These are phyloP conservation scores for Colletotrichum graminicola DNA, from an alignment of 2,329 filamentous ascomycete genomes.

Conservation along the genomic window DNA sequence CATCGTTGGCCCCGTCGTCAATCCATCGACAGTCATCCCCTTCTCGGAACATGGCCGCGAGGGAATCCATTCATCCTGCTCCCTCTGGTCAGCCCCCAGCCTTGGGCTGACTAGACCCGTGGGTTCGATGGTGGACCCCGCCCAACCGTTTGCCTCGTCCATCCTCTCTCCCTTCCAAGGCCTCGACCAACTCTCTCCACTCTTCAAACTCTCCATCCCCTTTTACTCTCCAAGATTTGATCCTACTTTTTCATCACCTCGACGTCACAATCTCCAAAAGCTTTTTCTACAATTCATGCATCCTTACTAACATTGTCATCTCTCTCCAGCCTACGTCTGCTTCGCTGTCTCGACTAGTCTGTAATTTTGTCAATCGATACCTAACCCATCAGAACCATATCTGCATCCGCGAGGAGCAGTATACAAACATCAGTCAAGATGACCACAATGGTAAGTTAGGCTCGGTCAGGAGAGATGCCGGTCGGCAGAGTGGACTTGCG, in stretches of 20 bases:
- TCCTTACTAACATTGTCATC: conserved; percentile 4
- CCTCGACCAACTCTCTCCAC: conserved; percentile 34
- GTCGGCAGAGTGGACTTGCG: not conserved
- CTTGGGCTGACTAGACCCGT: conserved; percentile 20
- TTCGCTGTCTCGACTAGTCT: not conserved
- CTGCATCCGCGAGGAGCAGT: conserved; percentile 39
- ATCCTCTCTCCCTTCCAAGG: conserved; percentile 17
- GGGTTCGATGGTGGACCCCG: conserved; percentile 27
- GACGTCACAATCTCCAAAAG: conserved; percentile 13
- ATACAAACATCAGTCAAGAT: conserved; percentile 51
- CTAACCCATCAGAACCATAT: not conserved
- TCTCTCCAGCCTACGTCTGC: conserved; percentile 1
- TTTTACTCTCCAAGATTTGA: conserved; percentile 42
- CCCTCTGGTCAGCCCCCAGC: conserved; percentile 30
- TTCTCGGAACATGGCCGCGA: not conserved
- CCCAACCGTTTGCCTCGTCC: conserved; percentile 30
- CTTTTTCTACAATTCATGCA: conserved; percentile 7
- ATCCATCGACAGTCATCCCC: conserved; percentile 5
- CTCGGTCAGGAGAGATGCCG: not conserved
- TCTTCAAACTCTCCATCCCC: conserved; percentile 38
- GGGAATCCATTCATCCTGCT: conserved; percentile 16
- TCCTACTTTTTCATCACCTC: conserved; percentile 26
- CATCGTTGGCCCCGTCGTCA: not conserved
- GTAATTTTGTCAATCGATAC: conserved; percentile 10
- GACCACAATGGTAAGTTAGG: conserved; percentile 64